Percentiles rank a stretch among this genome's conserved stretches.
Evolutionary conservation across 2,329 filamentous ascomycete species (phyloP).

Genomic region (Trichophyton mentagrophytes): DNA sequence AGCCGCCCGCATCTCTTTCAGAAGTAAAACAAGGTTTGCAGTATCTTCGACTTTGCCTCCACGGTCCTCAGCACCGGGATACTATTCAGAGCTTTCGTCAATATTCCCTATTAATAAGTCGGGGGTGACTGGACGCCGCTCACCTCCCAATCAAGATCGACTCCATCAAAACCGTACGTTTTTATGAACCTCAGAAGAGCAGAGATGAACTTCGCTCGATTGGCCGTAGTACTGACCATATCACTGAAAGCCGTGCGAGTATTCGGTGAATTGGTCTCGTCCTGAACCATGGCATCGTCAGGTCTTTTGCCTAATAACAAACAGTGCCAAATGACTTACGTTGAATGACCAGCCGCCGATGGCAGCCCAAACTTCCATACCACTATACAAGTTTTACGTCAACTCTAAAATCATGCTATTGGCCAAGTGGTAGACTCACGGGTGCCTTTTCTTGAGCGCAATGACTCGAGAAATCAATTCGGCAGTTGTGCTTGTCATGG

Average conservation of each 20-base stretch:
- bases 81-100: background rate
- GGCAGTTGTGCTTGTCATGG: background rate
- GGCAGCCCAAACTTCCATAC: slow-evolving; percentile 23
- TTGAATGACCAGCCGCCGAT: slow-evolving; percentile 30
- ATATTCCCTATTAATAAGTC: background rate
- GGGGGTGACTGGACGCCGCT: background rate
- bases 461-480: slow-evolving; percentile 15
- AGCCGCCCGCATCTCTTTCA: background rate
- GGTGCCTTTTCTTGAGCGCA: slow-evolving; percentile 21
- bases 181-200: background rate
- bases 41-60: slow-evolving; percentile 2
- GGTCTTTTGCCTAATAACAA: background rate
- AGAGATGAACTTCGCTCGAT: slow-evolving; percentile 2
- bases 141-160: slow-evolving; percentile 9
- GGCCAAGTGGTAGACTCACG: background rate
- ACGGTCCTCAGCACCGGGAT: slow-evolving; percentile 6
- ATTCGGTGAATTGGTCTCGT: slow-evolving; percentile 5
- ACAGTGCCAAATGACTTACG: background rate
- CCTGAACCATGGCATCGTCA: background rate
- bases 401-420: background rate
- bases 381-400: background rate
- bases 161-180: slow-evolving; percentile 9
- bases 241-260: slow-evolving; percentile 12
- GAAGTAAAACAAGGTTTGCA: slow-evolving; percentile 3
- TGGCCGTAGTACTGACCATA: slow-evolving; percentile 10